Percentiles rank a stretch among this genome's conserved stretches.
Evolutionary conservation across 495 filamentous ascomycete species (phyloP).

Genomic region (Immersiella caudata): DNA sequence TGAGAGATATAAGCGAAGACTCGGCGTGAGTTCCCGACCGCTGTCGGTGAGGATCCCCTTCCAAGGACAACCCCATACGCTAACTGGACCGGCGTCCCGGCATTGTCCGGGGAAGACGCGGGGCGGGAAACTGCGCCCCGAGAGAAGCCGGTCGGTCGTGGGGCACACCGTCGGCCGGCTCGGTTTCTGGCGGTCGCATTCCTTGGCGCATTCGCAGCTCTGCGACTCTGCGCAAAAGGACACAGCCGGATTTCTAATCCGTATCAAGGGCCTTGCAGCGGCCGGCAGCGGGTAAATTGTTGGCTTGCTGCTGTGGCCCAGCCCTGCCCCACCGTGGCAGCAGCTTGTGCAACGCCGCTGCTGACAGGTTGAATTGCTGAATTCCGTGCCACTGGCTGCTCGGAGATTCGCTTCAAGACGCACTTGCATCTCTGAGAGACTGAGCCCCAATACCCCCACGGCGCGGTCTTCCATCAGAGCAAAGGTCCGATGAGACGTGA

Average conservation of each 20-base stretch:
- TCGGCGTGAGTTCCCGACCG: constrained; percentile 1
- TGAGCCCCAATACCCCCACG: constrained; percentile 1
- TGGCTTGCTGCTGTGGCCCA: no score
- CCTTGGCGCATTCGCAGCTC: background rate
- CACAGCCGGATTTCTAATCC: no score
- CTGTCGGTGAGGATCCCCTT: background rate
- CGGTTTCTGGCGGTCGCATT: background rate
- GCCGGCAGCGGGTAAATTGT: no score
- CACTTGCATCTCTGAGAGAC: background rate
- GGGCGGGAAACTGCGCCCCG: constrained; percentile 11
- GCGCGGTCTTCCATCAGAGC: background rate
- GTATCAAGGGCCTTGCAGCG: no score
- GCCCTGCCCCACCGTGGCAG: background rate
- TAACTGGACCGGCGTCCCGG: constrained; percentile 11
- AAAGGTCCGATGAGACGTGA: background rate
- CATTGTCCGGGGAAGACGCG: constrained; percentile 6
- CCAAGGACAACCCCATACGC: background rate
- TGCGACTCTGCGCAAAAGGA: background rate
- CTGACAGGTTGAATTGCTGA: background rate
- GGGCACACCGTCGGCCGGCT: constrained; percentile 2
- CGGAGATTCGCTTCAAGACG: background rate
- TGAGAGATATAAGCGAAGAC: background rate
- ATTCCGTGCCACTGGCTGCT: background rate
- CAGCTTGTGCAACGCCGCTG: background rate
- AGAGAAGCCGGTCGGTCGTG: constrained; percentile 14